phyloP scores from a whole-genome alignment of 257 asterid genomes.

The Fraxinus anomala region DNA sequence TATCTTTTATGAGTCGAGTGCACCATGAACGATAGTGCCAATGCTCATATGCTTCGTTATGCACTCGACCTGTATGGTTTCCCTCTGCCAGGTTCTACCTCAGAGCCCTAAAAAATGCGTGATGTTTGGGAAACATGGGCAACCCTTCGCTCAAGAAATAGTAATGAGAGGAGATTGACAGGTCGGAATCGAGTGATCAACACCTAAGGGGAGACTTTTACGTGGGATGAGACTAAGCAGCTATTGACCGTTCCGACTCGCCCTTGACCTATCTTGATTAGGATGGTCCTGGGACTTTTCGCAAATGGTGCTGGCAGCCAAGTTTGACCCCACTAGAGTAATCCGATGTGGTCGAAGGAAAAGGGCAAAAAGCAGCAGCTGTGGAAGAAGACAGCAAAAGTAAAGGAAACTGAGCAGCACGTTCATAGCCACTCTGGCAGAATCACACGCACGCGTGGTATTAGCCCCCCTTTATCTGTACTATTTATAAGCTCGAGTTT shows the following conservation, averaged over 20 bases:
- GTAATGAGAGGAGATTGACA: too few species aligned
- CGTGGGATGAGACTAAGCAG: too few species aligned
- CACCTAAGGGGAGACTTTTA: too few species aligned
- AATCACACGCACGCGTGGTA: conserved; percentile 6
- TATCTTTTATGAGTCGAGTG: background rate
- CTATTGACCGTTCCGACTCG: too few species aligned
- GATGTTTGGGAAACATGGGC: too few species aligned
- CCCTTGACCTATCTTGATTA: too few species aligned
- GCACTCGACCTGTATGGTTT: too few species aligned
- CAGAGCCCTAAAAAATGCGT: too few species aligned
- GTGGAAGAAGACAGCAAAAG: background rate
- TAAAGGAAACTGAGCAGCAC: conserved; percentile 5
- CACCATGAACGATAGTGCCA: background rate
- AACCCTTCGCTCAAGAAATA: too few species aligned
- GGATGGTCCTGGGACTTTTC: background rate
- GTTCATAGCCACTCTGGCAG: conserved; percentile 10
- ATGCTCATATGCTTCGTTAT: background rate
- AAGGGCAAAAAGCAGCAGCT: background rate
- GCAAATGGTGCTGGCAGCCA: background rate
- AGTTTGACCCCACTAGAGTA: background rate
- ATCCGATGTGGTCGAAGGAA: background rate
- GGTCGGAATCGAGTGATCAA: too few species aligned
- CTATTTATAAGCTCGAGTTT: background rate
- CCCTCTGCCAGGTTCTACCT: too few species aligned
- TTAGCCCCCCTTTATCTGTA: background rate